A percentile compares a stretch with the other conserved stretches of the same genome.
Conservation (phyloP, 495 filamentous ascomycete species). For the Trichoderma orchidacearum region DNA sequence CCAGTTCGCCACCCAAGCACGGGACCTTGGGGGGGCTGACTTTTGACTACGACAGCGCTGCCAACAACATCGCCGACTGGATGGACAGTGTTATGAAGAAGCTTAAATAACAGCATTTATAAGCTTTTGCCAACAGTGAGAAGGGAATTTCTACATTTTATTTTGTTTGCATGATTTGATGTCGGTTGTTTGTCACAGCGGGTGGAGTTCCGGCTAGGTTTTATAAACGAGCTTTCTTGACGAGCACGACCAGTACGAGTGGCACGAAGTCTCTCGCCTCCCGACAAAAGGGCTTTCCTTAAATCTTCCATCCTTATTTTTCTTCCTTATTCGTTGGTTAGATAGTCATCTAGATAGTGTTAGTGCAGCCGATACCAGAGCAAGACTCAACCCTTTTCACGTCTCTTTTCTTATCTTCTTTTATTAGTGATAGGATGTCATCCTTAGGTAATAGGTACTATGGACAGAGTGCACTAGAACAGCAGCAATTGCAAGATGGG, state of each 20-base stretch:
- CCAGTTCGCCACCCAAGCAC: slow-evolving; percentile 33
- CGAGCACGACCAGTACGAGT: background rate
- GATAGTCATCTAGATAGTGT: background rate
- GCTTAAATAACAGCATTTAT: background rate
- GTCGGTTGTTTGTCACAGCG: background rate
- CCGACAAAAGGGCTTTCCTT: background rate
- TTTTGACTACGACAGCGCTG: slow-evolving; percentile 11
- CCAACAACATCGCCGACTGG: background rate
- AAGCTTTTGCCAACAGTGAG: background rate
- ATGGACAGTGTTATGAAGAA: background rate
- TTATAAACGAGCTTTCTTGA: background rate
- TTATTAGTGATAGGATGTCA: too few species aligned
- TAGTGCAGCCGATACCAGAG: background rate
- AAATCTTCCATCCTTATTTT: background rate
- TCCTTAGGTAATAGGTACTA: too few species aligned
- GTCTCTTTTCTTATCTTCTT: background rate
- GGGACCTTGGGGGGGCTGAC: slow-evolving; percentile 15
- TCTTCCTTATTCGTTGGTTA: background rate
- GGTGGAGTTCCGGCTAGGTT: background rate
- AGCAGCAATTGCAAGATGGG: too few species aligned
- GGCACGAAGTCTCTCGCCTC: background rate
- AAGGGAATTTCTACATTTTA: background rate
- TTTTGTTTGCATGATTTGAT: background rate
- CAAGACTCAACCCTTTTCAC: background rate
- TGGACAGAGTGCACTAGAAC: too few species aligned